Conservation (phyloP, 2,329 filamentous ascomycete genomes). For the Ophiocordyceps robertsii region DNA sequence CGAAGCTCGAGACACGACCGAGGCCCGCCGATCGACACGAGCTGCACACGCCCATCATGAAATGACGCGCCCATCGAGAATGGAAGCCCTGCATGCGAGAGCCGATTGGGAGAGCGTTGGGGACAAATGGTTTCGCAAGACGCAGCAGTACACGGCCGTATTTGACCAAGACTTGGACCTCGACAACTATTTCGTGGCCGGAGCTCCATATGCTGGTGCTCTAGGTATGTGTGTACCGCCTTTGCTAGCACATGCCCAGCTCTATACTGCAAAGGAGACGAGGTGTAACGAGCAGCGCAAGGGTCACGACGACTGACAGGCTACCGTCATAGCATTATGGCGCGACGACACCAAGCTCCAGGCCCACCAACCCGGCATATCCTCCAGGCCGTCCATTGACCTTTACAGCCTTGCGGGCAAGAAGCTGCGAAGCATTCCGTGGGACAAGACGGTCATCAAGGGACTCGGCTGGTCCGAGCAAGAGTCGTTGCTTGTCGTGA, state of each 20-base stretch:
- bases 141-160: conserved; percentile 80
- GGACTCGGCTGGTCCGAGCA: conserved; percentile 95
- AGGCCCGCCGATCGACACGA: neutral
- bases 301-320: neutral
- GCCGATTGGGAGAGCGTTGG: conserved; percentile 92
- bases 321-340: conserved; percentile 56
- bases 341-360: conserved; percentile 79
- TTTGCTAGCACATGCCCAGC: neutral
- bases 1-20: neutral
- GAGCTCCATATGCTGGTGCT: conserved; percentile 86
- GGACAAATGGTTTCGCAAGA: conserved; percentile 89
- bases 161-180: conserved; percentile 91
- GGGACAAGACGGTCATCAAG: conserved; percentile 81
- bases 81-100: conserved; percentile 53
- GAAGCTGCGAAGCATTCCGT: conserved; percentile 71
- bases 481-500: conserved; percentile 79
- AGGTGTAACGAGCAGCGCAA: no score
- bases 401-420: conserved; percentile 90
- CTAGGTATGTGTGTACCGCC: conserved; percentile 49
- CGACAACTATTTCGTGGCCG: conserved; percentile 84
- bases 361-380: conserved; percentile 57
- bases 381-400: conserved; percentile 74
- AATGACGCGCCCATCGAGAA: conserved; percentile 17
- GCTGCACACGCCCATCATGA: conserved; percentile 11
- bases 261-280: no score